phyloP scores from a whole-genome alignment of 1,139 yeast genomes.

The Entelexis paramagnoliae region DNA sequence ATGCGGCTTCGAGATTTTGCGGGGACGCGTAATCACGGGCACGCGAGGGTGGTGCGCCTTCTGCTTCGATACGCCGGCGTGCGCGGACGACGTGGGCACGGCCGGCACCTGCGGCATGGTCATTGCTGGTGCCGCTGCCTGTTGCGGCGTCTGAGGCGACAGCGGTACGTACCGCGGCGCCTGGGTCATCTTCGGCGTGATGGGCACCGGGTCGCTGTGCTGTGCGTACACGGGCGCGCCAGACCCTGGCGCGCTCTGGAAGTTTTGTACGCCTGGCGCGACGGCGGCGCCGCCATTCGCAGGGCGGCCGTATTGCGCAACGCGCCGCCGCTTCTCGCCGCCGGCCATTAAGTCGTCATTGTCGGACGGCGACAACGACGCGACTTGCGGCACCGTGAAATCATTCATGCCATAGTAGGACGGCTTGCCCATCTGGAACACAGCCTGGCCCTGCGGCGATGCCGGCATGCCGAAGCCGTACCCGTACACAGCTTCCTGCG shows the following conservation, averaged over 20 bases:
- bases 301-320: slow-evolving; percentile 12
- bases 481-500: slow-evolving; percentile 10
- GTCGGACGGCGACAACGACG: slow-evolving; percentile 4
- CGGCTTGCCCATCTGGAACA: slow-evolving; percentile 1
- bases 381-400: background rate
- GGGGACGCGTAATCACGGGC: slow-evolving; percentile 4
- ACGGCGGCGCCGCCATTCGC: background rate
- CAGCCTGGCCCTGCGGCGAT: slow-evolving; percentile 2
- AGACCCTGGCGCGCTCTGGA: too few species aligned
- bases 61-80: background rate
- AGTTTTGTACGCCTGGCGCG: too few species aligned
- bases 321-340: slow-evolving; percentile 20
- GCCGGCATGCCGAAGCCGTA: slow-evolving; percentile 7
- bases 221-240: background rate
- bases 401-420: slow-evolving; percentile 2
- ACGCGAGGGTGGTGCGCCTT: slow-evolving; percentile 1
- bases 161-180: background rate
- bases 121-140: background rate
- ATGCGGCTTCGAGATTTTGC: slow-evolving; percentile 12
- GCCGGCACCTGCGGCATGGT: slow-evolving; percentile 1
- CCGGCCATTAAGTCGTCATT: slow-evolving; percentile 2
- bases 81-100: background rate
- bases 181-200: background rate
- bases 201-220: slow-evolving; percentile 3
- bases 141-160: slow-evolving; percentile 5